Conservation (phyloP, 257 asterid species). For the Marsdenia floribunda region DNA sequence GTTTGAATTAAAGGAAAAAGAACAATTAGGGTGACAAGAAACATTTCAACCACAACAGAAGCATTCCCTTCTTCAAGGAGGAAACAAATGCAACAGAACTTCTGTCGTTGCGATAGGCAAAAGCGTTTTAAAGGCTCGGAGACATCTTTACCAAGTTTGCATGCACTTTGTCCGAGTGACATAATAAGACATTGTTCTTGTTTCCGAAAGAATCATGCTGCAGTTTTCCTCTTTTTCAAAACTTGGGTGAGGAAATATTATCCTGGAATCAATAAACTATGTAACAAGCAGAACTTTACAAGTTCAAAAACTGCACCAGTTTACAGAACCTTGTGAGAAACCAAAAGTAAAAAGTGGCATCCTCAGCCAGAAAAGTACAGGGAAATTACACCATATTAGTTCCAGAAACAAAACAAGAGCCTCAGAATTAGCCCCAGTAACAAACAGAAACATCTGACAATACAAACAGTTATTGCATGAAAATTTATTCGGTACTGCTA, state of each 20-base stretch:
- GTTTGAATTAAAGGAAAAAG: no score
- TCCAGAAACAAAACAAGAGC: neutral
- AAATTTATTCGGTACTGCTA: conserved; percentile 8
- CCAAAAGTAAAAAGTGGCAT: neutral
- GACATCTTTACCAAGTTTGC: no score
- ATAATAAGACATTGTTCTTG: neutral
- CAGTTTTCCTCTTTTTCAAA: neutral
- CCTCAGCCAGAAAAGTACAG: no score
- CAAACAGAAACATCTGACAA: neutral
- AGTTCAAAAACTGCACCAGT: no score
- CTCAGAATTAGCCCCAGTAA: neutral
- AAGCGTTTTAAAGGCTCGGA: no score
- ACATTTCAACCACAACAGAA: no score
- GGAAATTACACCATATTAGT: neutral
- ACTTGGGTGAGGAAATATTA: neutral
- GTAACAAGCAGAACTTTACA: neutral
- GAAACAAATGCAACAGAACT: no score
- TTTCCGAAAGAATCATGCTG: neutral
- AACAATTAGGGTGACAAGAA: no score
- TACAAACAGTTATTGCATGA: neutral
- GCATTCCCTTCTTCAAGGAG: no score
- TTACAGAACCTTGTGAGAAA: neutral
- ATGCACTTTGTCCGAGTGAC: no score
- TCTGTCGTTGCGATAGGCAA: no score
- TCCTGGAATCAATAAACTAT: neutral